Percentiles rank a stretch among this genome's conserved stretches.
Conservation (phyloP, 2,329 filamentous ascomycete species). For the Myriosclerotinia curreyana region DNA sequence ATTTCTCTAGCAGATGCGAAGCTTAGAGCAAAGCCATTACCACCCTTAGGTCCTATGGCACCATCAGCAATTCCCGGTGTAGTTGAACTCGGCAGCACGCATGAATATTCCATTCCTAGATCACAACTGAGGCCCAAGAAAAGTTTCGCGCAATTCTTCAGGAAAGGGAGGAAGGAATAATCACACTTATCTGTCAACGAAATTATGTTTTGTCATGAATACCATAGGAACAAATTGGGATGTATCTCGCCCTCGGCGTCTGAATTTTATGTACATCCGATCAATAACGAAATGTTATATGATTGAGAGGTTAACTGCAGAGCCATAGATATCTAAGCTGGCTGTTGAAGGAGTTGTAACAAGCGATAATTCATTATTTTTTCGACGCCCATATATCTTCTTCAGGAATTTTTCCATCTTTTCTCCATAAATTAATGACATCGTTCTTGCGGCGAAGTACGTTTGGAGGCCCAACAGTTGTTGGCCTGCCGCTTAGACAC, state of each 20-base stretch:
- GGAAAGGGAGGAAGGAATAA: slow-evolving; percentile 13
- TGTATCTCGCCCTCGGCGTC: neutral
- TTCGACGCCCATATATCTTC: no score
- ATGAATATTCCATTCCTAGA: neutral
- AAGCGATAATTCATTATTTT: neutral
- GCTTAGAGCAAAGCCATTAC: slow-evolving; percentile 18
- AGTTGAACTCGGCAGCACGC: slow-evolving; percentile 19
- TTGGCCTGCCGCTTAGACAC: no score
- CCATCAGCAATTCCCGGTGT: slow-evolving; percentile 16
- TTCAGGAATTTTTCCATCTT: no score
- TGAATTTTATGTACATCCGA: neutral
- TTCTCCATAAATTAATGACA: no score
- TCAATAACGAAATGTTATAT: neutral
- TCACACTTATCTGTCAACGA: neutral
- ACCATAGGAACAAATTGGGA: neutral
- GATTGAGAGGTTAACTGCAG: neutral
- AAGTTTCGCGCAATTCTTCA: slow-evolving; percentile 17
- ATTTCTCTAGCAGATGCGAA: slow-evolving; percentile 15
- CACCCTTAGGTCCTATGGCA: slow-evolving; percentile 13
- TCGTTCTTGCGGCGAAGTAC: no score
- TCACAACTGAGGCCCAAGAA: slow-evolving; percentile 10
- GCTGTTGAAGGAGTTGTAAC: neutral
- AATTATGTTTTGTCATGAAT: neutral
- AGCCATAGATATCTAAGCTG: neutral
- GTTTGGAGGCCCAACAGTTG: neutral